These are phyloP conservation scores for Coniferiporia sulphurascens DNA, from an alignment of 1,284 basidiomycete genomes.

Conservation along the genomic window DNA sequence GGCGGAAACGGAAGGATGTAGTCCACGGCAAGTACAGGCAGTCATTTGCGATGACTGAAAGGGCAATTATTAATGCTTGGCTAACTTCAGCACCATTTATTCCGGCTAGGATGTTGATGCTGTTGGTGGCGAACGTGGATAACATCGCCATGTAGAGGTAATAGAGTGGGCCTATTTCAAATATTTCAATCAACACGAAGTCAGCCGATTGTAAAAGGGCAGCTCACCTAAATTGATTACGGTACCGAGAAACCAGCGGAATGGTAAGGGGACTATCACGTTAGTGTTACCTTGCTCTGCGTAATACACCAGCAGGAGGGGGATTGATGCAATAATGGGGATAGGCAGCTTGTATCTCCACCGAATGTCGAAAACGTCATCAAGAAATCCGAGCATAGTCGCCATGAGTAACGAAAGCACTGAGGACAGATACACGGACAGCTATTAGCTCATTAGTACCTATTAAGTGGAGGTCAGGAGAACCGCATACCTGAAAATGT, in stretches of 20 bases:
- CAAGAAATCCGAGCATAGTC: constrained; percentile 91
- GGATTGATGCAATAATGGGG: constrained; percentile 92
- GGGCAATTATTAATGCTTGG: constrained; percentile 89
- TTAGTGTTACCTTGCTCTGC: constrained; percentile 91
- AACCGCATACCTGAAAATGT: constrained; percentile 70
- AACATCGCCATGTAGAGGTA: constrained; percentile 96
- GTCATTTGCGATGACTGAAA: constrained; percentile 91
- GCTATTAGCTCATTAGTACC: constrained; percentile 36
- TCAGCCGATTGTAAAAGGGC: constrained; percentile 11
- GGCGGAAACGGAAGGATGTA: constrained; percentile 48
- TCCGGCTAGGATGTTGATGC: constrained; percentile 98
- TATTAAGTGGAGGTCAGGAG: not conserved
- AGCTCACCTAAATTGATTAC: constrained; percentile 83
- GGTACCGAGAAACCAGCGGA: constrained; percentile 67
- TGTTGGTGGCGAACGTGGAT: constrained; percentile 96
- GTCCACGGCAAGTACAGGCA: constrained; percentile 87
- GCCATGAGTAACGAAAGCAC: constrained; percentile 88
- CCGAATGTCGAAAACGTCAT: constrained; percentile 97
- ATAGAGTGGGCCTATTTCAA: constrained; percentile 76
- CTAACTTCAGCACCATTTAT: constrained; percentile 95
- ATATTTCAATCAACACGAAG: not conserved
- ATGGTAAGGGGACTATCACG: constrained; percentile 87
- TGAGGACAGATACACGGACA: constrained; percentile 91
- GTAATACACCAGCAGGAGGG: constrained; percentile 93
- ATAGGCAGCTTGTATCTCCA: constrained; percentile 99